Conservation (phyloP, 805 yeast species). For the Wickerhamomyces hampshirensis region DNA sequence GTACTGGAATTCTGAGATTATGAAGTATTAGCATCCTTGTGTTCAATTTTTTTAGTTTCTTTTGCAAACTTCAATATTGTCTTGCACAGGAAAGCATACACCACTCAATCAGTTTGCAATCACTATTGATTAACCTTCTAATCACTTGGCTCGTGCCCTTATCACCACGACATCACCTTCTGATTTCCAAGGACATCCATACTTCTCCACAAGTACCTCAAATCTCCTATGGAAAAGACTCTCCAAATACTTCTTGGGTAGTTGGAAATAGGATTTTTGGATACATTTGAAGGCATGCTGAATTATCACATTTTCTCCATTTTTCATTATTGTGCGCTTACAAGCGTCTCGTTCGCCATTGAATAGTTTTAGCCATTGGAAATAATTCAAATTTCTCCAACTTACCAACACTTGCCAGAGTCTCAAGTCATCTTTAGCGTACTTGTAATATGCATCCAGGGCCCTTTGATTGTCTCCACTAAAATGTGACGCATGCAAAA, state of each 20-base stretch:
- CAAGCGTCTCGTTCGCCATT: slow-evolving; percentile 12
- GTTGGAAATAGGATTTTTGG: slow-evolving; percentile 34
- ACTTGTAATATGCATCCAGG: slow-evolving; percentile 24
- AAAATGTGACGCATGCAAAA: slow-evolving; percentile 37
- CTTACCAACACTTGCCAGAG: slow-evolving; percentile 31
- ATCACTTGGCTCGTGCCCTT: slow-evolving; percentile 5
- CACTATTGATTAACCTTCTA: too few relatives aligned
- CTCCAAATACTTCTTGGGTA: slow-evolving; percentile 14
- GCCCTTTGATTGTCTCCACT: slow-evolving; percentile 16
- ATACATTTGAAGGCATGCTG: slow-evolving; percentile 31
- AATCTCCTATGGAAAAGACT: slow-evolving; percentile 9
- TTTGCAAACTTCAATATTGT: too few relatives aligned
- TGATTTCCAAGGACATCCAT: slow-evolving; percentile 14
- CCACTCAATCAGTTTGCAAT: too few relatives aligned
- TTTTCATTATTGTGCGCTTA: slow-evolving; percentile 33
- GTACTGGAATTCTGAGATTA: too few relatives aligned
- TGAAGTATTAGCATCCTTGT: too few relatives aligned
- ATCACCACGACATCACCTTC: slow-evolving; percentile 11
- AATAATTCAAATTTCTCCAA: slow-evolving; percentile 29
- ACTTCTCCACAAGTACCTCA: slow-evolving; percentile 2
- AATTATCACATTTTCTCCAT: slow-evolving; percentile 34
- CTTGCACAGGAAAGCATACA: too few relatives aligned
- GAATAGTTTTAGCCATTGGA: slow-evolving; percentile 29
- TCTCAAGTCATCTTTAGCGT: slow-evolving; percentile 24
- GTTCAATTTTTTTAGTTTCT: too few relatives aligned